Conservation (phyloP, 805 yeast genomes). For the Monosporozyma siamensis region DNA sequence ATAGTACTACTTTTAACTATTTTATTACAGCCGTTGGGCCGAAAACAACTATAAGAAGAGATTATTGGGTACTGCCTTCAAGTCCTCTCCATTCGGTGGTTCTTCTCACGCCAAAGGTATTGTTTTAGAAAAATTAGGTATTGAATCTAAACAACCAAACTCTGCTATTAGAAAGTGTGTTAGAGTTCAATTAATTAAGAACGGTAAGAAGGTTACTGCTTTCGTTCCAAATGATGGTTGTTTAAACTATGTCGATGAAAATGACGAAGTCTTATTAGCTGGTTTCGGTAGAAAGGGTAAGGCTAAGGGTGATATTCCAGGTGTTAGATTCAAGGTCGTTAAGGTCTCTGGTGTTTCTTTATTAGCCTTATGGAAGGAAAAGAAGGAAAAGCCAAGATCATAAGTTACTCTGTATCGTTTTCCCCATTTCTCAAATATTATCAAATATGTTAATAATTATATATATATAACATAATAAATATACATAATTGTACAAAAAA, state of each 20-base stretch:
- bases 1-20: no score
- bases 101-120: slow-evolving; percentile 99
- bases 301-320: slow-evolving; percentile 99
- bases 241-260: slow-evolving; percentile 98
- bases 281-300: slow-evolving; percentile 99
- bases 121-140: slow-evolving; percentile 98
- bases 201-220: slow-evolving; percentile 99
- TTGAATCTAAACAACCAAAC: slow-evolving; percentile 99
- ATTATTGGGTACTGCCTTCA: slow-evolving; percentile 98
- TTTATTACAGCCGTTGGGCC: slow-evolving; percentile 75
- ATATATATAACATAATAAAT: not conserved
- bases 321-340: slow-evolving; percentile 99
- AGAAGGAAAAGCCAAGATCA: slow-evolving; percentile 99
- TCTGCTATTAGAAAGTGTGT: slow-evolving; percentile 99
- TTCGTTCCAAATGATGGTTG: slow-evolving; percentile 99
- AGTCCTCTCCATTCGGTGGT: slow-evolving; percentile 99
- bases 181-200: slow-evolving; percentile 99
- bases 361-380: slow-evolving; percentile 99
- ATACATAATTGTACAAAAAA: no score
- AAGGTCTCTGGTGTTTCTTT: slow-evolving; percentile 99
- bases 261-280: slow-evolving; percentile 98
- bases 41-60: slow-evolving; percentile 97
- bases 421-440: not conserved
- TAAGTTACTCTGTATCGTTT: slow-evolving; percentile 32
- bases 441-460: not conserved